Percentiles rank a stretch among this genome's conserved stretches.
These are phyloP conservation scores for Penicillium bovifimosum DNA, from an alignment of 495 filamentous ascomycete species.

Conservation along the genomic window DNA sequence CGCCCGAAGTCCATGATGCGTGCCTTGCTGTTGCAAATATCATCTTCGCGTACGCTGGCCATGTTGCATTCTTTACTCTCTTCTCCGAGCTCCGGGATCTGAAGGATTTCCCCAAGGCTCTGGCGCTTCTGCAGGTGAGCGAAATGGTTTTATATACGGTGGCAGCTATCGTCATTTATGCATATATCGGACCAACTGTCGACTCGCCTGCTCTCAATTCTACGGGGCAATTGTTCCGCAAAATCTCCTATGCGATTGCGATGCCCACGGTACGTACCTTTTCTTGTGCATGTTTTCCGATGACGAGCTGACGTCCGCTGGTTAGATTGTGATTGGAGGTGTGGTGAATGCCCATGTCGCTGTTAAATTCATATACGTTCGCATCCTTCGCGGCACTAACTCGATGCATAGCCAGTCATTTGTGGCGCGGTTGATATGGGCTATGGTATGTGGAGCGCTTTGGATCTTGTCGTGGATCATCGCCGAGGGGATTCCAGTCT, in stretches of 20 bases:
- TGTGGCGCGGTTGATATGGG: slow-evolving; percentile 40
- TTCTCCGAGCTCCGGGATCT: slow-evolving; percentile 64
- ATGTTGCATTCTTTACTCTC: slow-evolving; percentile 65
- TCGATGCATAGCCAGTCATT: slow-evolving; percentile 47
- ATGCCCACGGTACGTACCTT: slow-evolving; percentile 51
- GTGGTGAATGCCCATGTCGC: slow-evolving; percentile 59
- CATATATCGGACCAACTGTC: slow-evolving; percentile 59
- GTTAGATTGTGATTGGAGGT: slow-evolving; percentile 41
- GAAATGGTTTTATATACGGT: slow-evolving; percentile 63
- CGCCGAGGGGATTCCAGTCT: slow-evolving; percentile 60
- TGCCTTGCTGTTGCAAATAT: slow-evolving; percentile 27
- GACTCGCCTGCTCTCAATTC: slow-evolving; percentile 61
- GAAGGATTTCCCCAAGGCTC: slow-evolving; percentile 55
- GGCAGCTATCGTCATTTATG: slow-evolving; percentile 61
- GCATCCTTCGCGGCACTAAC: slow-evolving; percentile 42
- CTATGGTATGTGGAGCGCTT: slow-evolving; percentile 43
- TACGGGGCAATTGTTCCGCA: slow-evolving; percentile 49
- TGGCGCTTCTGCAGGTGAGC: slow-evolving; percentile 51
- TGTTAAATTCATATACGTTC: slow-evolving; percentile 54
- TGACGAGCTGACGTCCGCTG: slow-evolving; percentile 52
- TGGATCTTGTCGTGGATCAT: slow-evolving; percentile 60
- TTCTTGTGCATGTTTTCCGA: slow-evolving; percentile 50
- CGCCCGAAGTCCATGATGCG: slow-evolving; percentile 41
- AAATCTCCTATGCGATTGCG: slow-evolving; percentile 66
- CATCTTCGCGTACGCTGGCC: slow-evolving; percentile 44